A percentile compares a stretch with the other conserved stretches of the same genome.
These are phyloP conservation scores for Trifolium pratense DNA, from an alignment of 306 rosid species.

Conservation along the genomic window DNA sequence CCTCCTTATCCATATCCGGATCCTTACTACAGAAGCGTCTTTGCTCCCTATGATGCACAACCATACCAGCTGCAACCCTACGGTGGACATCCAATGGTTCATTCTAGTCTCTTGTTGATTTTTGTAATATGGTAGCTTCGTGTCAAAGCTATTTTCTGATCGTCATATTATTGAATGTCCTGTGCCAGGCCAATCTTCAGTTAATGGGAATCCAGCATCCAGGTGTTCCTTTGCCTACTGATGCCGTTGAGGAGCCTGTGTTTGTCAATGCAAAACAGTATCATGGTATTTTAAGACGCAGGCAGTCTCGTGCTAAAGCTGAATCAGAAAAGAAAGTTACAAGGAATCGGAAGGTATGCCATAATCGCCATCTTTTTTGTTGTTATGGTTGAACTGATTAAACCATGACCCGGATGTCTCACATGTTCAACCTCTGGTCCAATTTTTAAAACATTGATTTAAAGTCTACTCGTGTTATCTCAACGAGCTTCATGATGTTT, in stretches of 20 bases:
- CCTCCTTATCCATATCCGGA: constrained; percentile 87
- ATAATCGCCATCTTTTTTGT: neutral
- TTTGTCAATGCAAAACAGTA: constrained; percentile 95
- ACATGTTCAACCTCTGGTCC: neutral
- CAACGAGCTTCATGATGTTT: constrained; percentile 30
- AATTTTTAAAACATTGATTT: neutral
- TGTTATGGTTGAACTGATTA: neutral
- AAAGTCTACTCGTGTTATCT: neutral
- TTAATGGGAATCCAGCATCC: constrained; percentile 97
- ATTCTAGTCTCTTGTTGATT: constrained; percentile 28
- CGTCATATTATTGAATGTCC: constrained; percentile 30
- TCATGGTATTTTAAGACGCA: constrained; percentile 90
- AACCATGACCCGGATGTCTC: neutral
- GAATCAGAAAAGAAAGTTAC: constrained; percentile 86
- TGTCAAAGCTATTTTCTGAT: constrained; percentile 8
- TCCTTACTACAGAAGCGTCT: constrained; percentile 94
- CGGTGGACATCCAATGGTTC: constrained; percentile 92
- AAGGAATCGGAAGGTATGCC: constrained; percentile 79
- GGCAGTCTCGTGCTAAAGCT: constrained; percentile 97
- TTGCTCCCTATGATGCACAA: constrained; percentile 88
- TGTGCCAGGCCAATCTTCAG: constrained; percentile 82
- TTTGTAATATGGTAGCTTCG: neutral
- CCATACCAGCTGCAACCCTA: constrained; percentile 81
- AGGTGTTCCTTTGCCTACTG: constrained; percentile 90
- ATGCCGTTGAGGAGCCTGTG: constrained; percentile 93